These are phyloP conservation scores for Hygrophila difformis DNA, from an alignment of 257 asterid genomes.

Conservation along the genomic window DNA sequence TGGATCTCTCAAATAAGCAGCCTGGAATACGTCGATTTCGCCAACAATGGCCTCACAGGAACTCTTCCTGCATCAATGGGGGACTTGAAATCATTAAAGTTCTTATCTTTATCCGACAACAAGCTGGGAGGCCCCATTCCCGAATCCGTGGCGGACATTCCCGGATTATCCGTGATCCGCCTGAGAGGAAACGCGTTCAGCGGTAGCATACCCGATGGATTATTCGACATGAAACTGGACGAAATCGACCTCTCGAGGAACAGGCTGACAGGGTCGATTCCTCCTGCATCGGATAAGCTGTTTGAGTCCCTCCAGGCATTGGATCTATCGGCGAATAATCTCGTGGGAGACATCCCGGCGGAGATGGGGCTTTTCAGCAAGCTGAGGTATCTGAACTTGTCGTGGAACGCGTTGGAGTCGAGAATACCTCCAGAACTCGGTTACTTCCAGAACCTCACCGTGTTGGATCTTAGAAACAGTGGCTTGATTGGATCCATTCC, in stretches of 20 bases:
- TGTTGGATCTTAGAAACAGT: conserved; percentile 61
- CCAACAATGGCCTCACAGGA: conserved; percentile 51
- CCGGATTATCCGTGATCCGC: conserved; percentile 37
- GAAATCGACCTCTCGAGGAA: conserved; percentile 76
- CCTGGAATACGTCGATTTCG: conserved; percentile 45
- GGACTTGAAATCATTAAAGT: conserved; percentile 35
- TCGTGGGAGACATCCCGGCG: conserved; percentile 60
- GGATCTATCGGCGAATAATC: conserved; percentile 69
- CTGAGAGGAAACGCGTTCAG: conserved; percentile 48
- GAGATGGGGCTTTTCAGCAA: conserved; percentile 68
- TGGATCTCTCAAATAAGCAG: conserved; percentile 48
- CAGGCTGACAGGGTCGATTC: conserved; percentile 47
- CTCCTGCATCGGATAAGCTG: conserved; percentile 46
- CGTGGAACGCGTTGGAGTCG: conserved; percentile 72
- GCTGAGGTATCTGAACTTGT: conserved; percentile 63
- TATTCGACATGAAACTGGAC: conserved; percentile 56
- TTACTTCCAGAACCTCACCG: conserved; percentile 54
- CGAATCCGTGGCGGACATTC: conserved; percentile 28
- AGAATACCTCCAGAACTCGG: conserved; percentile 74
- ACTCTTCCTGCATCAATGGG: conserved; percentile 48
- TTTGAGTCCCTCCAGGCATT: conserved; percentile 45
- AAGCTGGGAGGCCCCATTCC: conserved; percentile 52
- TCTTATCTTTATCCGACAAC: conserved; percentile 36
- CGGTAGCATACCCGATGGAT: conserved; percentile 47
- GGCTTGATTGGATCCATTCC: conserved; percentile 66